Evolutionary conservation across 768 basidiomycete genomes (phyloP).

Genomic region (Panaeolus cyanescens): DNA sequence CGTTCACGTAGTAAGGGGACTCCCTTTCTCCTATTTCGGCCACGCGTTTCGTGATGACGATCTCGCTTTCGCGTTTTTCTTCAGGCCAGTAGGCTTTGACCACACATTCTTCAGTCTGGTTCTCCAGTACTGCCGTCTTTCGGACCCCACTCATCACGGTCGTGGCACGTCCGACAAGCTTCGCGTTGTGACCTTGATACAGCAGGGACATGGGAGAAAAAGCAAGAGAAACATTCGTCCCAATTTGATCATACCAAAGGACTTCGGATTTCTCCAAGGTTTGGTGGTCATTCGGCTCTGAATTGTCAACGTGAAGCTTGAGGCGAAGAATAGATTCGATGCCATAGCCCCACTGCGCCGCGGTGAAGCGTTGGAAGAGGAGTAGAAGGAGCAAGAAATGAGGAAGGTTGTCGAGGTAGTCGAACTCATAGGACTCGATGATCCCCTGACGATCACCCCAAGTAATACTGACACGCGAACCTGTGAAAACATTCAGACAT

Average conservation of each 20-base stretch:
- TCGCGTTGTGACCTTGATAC: background rate
- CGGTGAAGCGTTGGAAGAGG: conserved; percentile 22
- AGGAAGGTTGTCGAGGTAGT: conserved; percentile 24
- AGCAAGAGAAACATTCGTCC: too few species aligned
- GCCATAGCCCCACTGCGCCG: conserved; percentile 22
- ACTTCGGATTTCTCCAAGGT: too few species aligned
- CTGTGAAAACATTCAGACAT: background rate
- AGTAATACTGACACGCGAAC: background rate
- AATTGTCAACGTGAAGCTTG: background rate
- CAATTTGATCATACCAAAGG: too few species aligned
- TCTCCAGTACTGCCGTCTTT: background rate
- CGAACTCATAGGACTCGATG: conserved; percentile 23
- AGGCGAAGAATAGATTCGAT: conserved; percentile 6
- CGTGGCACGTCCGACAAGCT: conserved; percentile 2
- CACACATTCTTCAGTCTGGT: conserved; percentile 1
- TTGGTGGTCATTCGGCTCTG: background rate
- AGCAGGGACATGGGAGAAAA: too few species aligned
- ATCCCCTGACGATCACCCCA: conserved; percentile 26
- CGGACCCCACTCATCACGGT: conserved; percentile 4
- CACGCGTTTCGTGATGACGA: conserved; percentile 7
- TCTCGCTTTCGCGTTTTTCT: conserved; percentile 4
- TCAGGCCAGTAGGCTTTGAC: conserved; percentile 17
- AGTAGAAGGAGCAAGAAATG: conserved; percentile 25
- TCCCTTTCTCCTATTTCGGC: background rate
- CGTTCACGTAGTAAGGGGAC: background rate